phyloP scores from a whole-genome alignment of 2,329 filamentous ascomycete species.

The Fusarium zealandicum region DNA sequence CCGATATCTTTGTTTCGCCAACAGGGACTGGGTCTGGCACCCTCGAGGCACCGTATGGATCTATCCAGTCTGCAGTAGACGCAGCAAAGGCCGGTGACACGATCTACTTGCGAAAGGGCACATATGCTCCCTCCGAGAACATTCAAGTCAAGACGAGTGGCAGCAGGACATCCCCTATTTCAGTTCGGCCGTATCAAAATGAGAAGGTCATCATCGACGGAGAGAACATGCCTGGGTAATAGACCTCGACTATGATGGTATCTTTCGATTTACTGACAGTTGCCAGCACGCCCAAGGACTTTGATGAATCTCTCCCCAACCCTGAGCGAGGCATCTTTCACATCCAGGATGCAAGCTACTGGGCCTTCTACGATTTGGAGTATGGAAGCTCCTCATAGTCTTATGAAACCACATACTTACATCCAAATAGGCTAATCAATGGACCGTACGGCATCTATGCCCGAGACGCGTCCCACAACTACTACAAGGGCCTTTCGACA shows the following conservation, averaged over 20 bases:
- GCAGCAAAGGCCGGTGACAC: constrained; percentile 55
- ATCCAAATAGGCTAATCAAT: constrained; percentile 40
- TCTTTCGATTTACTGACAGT: constrained; percentile 18
- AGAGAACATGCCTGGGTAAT: constrained; percentile 43
- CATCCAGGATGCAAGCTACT: constrained; percentile 53
- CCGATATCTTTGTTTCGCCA: constrained; percentile 55
- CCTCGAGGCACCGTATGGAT: constrained; percentile 50
- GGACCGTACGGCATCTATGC: constrained; percentile 50
- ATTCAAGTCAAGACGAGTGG: constrained; percentile 57
- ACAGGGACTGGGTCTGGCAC: constrained; percentile 51
- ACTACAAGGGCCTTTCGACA: constrained; percentile 47
- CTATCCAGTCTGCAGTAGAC: constrained; percentile 56
- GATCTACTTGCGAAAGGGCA: constrained; percentile 55
- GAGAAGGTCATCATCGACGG: constrained; percentile 57
- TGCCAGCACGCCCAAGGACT: constrained; percentile 50
- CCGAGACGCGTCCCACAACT: constrained; percentile 47
- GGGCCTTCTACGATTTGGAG: constrained; percentile 51
- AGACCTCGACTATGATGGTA: accelerated
- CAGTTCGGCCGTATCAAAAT: constrained; percentile 50
- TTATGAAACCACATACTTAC: neutral
- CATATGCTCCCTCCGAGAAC: constrained; percentile 55
- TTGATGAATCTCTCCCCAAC: constrained; percentile 50
- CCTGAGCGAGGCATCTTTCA: constrained; percentile 56
- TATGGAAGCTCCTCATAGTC: constrained; percentile 26
- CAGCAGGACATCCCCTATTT: constrained; percentile 50